Percentiles rank a stretch among this genome's conserved stretches.
Evolutionary conservation across 139 green algal species (phyloP).

Genomic region (Spirogloea muscicola): DNA sequence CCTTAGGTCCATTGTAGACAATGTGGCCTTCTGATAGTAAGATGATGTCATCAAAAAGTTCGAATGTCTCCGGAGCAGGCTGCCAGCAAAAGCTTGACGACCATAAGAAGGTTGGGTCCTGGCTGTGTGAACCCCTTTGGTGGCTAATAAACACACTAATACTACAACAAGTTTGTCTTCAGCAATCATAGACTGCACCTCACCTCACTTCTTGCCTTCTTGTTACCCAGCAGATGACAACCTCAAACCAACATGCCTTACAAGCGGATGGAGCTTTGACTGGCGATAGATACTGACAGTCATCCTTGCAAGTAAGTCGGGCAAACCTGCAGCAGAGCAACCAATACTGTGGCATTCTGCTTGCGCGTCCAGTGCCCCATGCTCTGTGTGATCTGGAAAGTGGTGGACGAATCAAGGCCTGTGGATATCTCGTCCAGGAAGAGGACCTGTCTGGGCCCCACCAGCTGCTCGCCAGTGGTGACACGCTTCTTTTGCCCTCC

Average conservation of each 20-base stretch:
- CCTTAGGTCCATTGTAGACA: constrained; percentile 17
- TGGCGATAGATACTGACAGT: no score
- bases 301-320: no score
- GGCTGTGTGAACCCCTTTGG: no score
- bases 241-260: no score
- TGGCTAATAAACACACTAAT: no score
- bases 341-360: constrained; percentile 40
- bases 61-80: constrained; percentile 68
- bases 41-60: constrained; percentile 73
- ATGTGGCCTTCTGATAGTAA: constrained; percentile 48
- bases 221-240: no score
- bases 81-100: no score
- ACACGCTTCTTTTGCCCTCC: constrained; percentile 70
- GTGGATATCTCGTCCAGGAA: constrained; percentile 47
- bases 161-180: no score
- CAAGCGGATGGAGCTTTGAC: no score
- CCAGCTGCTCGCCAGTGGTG: constrained; percentile 58
- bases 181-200: no score
- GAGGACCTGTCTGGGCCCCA: constrained; percentile 50
- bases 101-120: no score
- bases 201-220: no score
- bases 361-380: constrained; percentile 21
- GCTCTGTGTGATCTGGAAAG: constrained; percentile 31
- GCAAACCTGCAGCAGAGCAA: constrained; percentile 81
- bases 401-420: constrained; percentile 43